Percentiles rank a stretch among this genome's conserved stretches.
These are phyloP conservation scores for Macrophomina pseudophaseolina DNA, from an alignment of 2,329 filamentous ascomycete species.

Conservation along the genomic window DNA sequence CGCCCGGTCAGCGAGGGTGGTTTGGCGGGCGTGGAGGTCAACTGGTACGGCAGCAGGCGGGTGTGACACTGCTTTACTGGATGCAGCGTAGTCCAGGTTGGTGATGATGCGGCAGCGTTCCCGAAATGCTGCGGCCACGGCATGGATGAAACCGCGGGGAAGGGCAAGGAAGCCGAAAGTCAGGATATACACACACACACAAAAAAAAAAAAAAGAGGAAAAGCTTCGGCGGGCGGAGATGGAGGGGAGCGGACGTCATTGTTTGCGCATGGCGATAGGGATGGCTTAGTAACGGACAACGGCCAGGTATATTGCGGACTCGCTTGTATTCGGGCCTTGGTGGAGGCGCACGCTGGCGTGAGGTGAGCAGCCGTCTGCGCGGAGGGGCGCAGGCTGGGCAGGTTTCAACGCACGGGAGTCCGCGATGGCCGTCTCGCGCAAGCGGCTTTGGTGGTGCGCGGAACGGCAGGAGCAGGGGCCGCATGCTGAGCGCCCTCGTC, in stretches of 20 bases:
- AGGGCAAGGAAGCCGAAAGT: background rate
- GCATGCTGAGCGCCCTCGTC: background rate
- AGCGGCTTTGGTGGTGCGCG: slow-evolving; percentile 19
- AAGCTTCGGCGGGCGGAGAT: background rate
- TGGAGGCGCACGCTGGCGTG: background rate
- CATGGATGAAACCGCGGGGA: slow-evolving; percentile 7
- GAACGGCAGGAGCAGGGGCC: slow-evolving; percentile 12
- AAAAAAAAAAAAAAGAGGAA: background rate
- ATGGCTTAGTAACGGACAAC: background rate
- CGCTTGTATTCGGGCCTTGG: slow-evolving; percentile 14
- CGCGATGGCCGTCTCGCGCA: background rate
- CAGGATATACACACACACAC: background rate
- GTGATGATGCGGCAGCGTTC: background rate
- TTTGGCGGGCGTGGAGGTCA: background rate
- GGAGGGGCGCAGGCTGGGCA: slow-evolving; percentile 2
- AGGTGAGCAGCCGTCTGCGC: background rate
- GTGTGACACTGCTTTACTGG: slow-evolving; percentile 8
- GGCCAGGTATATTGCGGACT: background rate
- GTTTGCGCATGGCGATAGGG: background rate
- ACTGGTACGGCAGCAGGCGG: slow-evolving; percentile 9
- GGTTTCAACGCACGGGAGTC: slow-evolving; percentile 16
- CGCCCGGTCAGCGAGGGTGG: slow-evolving; percentile 4
- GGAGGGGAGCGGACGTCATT: slow-evolving; percentile 2
- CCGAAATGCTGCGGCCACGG: background rate
- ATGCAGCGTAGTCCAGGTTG: background rate